Evolutionary conservation across 1,284 basidiomycete species (phyloP).

Genomic region (Apiotrichum domesticum): DNA sequence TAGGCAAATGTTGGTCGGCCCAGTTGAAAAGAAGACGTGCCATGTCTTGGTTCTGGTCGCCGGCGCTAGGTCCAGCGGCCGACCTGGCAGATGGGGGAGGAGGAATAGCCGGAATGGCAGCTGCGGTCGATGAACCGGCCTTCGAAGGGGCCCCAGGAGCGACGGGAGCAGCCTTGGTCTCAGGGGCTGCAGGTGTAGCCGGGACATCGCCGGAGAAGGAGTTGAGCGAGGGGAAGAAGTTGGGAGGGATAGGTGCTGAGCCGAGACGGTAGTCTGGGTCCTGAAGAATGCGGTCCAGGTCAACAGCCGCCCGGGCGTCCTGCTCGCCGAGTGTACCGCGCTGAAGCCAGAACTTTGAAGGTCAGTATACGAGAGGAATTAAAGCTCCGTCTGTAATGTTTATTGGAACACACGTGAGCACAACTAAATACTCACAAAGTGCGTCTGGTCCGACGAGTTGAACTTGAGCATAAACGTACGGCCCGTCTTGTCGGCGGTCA

Average conservation of each 20-base stretch:
- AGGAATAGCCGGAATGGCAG: conserved; percentile 18
- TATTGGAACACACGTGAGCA: too few species aligned
- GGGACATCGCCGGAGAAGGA: conserved; percentile 10
- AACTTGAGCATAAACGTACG: conserved; percentile 45
- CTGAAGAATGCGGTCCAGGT: conserved; percentile 40
- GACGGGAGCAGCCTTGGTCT: not conserved
- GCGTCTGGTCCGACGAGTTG: conserved; percentile 39
- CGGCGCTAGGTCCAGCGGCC: conserved; percentile 3
- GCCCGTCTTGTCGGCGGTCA: conserved; percentile 24
- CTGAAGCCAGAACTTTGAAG: conserved; percentile 45
- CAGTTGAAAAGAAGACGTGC: conserved; percentile 35
- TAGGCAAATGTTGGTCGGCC: conserved; percentile 24
- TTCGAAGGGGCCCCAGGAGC: conserved; percentile 14
- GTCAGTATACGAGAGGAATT: not conserved
- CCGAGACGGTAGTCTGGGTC: conserved; percentile 31
- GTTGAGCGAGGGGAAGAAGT: conserved; percentile 17
- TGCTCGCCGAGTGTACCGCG: conserved; percentile 21
- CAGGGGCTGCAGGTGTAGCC: conserved; percentile 25
- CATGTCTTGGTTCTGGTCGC: conserved; percentile 25
- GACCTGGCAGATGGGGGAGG: conserved; percentile 4
- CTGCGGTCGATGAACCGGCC: conserved; percentile 27
- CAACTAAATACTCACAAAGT: conserved; percentile 36
- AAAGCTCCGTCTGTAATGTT: too few species aligned
- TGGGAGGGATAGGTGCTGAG: conserved; percentile 17
- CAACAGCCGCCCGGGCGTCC: conserved; percentile 32